Conservation (phyloP, 2,329 filamentous ascomycete genomes). For the Hysterium pulicare region DNA sequence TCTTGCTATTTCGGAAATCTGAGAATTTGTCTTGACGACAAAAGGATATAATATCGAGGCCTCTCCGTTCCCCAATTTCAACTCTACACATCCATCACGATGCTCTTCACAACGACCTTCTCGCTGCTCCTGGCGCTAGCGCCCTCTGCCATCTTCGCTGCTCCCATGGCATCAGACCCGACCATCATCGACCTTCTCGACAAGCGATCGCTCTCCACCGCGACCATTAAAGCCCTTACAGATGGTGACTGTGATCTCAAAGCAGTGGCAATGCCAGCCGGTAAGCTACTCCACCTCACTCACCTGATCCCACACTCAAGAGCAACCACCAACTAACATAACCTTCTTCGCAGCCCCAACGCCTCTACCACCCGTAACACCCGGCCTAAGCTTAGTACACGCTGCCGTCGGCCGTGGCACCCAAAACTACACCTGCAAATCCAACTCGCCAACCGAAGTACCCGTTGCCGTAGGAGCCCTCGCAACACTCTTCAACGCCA, state of each 20-base stretch:
- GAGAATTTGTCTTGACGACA: background rate
- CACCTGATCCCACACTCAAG: background rate
- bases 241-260: conserved; percentile 28
- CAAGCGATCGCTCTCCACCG: conserved; percentile 14
- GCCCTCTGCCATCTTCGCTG: conserved; percentile 30
- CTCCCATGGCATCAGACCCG: conserved; percentile 18
- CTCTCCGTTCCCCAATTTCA: background rate
- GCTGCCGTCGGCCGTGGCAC: conserved; percentile 85
- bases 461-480: conserved; percentile 70
- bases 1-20: background rate
- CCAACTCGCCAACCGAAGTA: conserved; percentile 52
- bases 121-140: conserved; percentile 32
- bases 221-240: conserved; percentile 16
- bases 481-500: conserved; percentile 83
- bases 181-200: conserved; percentile 4
- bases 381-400: conserved; percentile 65
- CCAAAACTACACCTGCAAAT: conserved; percentile 87
- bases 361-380: conserved; percentile 58
- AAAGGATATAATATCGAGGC: conserved; percentile 8
- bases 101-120: conserved; percentile 34
- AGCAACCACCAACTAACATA: conserved; percentile 18
- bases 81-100: conserved; percentile 11
- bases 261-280: conserved; percentile 24
- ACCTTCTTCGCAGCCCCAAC: conserved; percentile 51
- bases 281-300: conserved; percentile 18